Evolutionary conservation across 2,329 filamentous ascomycete genomes (phyloP).

Genomic region (Penicillium paneum): DNA sequence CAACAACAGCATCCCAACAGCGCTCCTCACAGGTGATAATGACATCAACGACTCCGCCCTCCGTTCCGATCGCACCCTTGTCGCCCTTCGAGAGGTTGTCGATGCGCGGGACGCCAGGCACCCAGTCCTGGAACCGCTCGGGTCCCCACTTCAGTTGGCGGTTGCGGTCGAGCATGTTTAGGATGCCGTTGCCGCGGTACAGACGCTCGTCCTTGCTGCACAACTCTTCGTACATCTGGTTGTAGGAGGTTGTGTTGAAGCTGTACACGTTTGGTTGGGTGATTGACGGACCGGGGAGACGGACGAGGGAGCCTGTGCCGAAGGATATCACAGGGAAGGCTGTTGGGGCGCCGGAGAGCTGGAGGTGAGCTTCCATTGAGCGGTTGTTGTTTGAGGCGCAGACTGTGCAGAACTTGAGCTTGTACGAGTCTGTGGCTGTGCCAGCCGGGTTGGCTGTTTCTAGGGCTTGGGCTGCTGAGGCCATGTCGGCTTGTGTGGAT

Average conservation of each 20-base stretch:
- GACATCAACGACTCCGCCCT: conserved; percentile 85
- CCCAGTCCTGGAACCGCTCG: conserved; percentile 98
- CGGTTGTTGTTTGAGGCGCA: conserved; percentile 98
- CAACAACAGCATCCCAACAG: conserved; percentile 96
- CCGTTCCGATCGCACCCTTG: conserved; percentile 74
- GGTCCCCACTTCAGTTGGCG: conserved; percentile 90
- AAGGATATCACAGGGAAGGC: conserved; percentile 96
- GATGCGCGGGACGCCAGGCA: conserved; percentile 76
- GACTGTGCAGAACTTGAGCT: conserved; percentile 96
- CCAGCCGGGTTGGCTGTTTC: conserved; percentile 6
- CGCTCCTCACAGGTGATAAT: conserved; percentile 97
- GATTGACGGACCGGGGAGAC: conserved; percentile 85
- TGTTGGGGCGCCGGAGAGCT: conserved; percentile 76
- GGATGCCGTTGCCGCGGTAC: conserved; percentile 85
- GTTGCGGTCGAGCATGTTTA: conserved; percentile 95
- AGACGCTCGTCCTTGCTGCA: conserved; percentile 78
- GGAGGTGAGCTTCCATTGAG: conserved; percentile 99
- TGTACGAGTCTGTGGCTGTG: conserved; percentile 61
- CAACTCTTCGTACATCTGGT: conserved; percentile 90
- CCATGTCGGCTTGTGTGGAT: conserved; percentile 24
- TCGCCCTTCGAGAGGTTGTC: conserved; percentile 67
- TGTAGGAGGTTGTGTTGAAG: conserved; percentile 96
- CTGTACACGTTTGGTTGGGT: conserved; percentile 95
- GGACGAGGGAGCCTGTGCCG: conserved; percentile 90
- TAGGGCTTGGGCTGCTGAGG: conserved; percentile 7